These are phyloP conservation scores for Aschersonia sp. DNA, from an alignment of 2,329 filamentous ascomycete species.

Conservation along the genomic window DNA sequence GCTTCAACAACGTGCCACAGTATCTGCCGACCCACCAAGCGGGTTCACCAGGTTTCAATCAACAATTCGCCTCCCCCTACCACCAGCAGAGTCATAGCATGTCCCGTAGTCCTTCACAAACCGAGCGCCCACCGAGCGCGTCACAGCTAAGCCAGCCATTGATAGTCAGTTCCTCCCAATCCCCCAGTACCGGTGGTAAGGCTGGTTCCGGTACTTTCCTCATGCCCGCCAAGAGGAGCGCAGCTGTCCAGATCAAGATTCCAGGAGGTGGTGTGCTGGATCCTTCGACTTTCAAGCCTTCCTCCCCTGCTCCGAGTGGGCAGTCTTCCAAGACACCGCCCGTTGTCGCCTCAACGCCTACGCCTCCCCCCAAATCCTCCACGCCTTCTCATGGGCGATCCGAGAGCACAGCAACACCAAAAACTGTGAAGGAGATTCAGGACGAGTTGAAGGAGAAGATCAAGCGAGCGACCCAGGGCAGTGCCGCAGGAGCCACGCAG, in stretches of 20 bases:
- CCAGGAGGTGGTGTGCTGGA: conserved; percentile 65
- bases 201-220: conserved; percentile 28
- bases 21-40: conserved; percentile 32
- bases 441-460: conserved; percentile 74
- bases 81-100: conserved; percentile 50
- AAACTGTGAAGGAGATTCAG: conserved; percentile 69
- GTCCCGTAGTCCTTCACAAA: conserved; percentile 72
- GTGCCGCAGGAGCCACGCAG: conserved; percentile 7
- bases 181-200: conserved; percentile 46
- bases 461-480: conserved; percentile 38
- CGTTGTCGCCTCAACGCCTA: conserved; percentile 59
- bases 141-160: conserved; percentile 43
- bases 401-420: conserved; percentile 52
- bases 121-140: conserved; percentile 54
- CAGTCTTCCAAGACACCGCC: conserved; percentile 50
- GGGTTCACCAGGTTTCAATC: conserved; percentile 36
- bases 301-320: conserved; percentile 39
- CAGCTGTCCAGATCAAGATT: conserved; percentile 73
- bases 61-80: conserved; percentile 25
- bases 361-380: conserved; percentile 63
- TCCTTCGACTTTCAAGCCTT: conserved; percentile 44
- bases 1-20: conserved; percentile 30
- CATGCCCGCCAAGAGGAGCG: conserved; percentile 47
- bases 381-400: conserved; percentile 55
- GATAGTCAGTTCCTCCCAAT: conserved; percentile 47